Percentiles rank a stretch among this genome's conserved stretches.
phyloP scores from a whole-genome alignment of 2,329 filamentous ascomycete genomes.

The Botrytis galanthina region DNA sequence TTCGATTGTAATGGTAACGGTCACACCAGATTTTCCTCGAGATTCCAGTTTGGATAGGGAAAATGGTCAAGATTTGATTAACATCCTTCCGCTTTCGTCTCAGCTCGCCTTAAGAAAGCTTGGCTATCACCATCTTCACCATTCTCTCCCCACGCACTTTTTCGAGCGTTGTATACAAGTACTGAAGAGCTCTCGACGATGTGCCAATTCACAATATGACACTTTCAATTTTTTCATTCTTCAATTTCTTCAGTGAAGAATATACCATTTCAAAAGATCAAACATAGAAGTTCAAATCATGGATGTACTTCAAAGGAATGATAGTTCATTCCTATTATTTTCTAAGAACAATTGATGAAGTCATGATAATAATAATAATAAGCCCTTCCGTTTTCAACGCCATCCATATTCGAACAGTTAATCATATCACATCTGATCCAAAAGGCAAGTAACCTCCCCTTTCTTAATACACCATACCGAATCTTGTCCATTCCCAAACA shows the following conservation, averaged over 20 bases:
- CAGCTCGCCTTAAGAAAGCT: not conserved
- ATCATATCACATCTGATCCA: slow-evolving; percentile 6
- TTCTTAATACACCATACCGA: not conserved
- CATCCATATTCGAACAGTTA: not conserved
- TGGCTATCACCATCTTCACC: not conserved
- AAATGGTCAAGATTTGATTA: not conserved
- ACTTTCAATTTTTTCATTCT: not conserved
- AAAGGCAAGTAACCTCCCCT: not conserved
- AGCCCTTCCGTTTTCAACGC: not conserved
- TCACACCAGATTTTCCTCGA: not conserved
- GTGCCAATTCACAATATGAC: not conserved
- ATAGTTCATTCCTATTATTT: not conserved
- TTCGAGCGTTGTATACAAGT: not conserved
- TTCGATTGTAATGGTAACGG: not conserved
- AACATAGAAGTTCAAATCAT: not conserved
- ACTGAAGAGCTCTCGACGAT: not conserved
- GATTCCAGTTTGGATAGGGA: not conserved
- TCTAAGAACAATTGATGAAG: not conserved
- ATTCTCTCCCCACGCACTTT: not conserved
- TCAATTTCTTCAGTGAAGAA: not conserved
- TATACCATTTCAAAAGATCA: not conserved
- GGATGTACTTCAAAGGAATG: too few species aligned
- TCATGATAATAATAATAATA: not conserved
- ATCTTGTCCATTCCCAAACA: not conserved
- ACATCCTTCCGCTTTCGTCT: not conserved